Evolutionary conservation across 208 protist genomes (phyloP), one percentile per base, ranked within the genome.

Genomic region (Acanthamoeba castellanii): DNA sequence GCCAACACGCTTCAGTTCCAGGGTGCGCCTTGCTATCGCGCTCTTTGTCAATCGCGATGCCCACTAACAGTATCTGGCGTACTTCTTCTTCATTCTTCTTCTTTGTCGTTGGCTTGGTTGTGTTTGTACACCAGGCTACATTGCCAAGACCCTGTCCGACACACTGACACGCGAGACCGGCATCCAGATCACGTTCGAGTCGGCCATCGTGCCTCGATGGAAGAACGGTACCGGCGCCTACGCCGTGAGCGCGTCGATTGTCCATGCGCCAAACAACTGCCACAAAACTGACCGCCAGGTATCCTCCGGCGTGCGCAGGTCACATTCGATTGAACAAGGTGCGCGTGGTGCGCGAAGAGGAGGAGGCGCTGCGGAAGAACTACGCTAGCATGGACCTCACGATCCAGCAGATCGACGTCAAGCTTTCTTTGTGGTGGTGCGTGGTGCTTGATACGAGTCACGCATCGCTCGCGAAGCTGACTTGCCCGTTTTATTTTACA

Each of bases 1-100:
- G 82, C 82, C 82, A 90, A 90, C 82, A 90, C 82, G n/a, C 30
- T 90, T 2, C 82, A 68, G 52, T 90, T 90, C 22, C 82, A 90
- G 30, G 82, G 52, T 59, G 22, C 27, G 13, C 20, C 66, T 82
- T 18, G 74, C 32, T 27, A 2, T 45, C 34, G 1, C 37, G 13
- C 30, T 9, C 42, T 37, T 37, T 37, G 14, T 30, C 22, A 37
- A 9, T 74, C 8, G 61, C 61, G n/a, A 22, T 50, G 30, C 32
- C 25, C 25, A 8, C 74, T 42, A 2, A 27, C 32, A 25, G 42
- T 8, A 47, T 47, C 42, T 47, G 18, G 25, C 25, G 37, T 88
- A 2, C 0, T 27, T n/a, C 47, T 50, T 14, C 27, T 14, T 47
- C 37, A 37, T 27, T 34, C 61, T 25, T 14, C 18, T 22, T 9